Conservation (phyloP, 73 alveolate genomes). For the Durusdinium trenchii region DNA sequence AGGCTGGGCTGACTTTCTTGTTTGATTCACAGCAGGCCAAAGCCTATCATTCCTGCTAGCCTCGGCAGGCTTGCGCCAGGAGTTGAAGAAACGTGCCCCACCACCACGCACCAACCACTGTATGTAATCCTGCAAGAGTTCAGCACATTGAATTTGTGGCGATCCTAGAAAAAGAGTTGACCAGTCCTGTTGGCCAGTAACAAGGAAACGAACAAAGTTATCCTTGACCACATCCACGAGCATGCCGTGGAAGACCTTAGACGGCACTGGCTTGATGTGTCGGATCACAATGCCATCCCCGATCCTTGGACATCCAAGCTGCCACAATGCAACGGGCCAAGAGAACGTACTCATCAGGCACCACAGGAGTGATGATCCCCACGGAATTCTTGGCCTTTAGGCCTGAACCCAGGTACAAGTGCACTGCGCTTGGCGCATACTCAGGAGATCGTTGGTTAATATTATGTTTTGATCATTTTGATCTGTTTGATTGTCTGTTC, state of each 20-base stretch:
- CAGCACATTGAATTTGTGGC: not conserved
- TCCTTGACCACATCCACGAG: constrained; percentile 82
- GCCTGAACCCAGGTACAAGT: not conserved
- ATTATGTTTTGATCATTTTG: too few species aligned
- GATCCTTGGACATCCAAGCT: not conserved
- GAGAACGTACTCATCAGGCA: constrained; percentile 88
- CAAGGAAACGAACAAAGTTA: constrained; percentile 60
- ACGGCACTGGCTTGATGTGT: not conserved
- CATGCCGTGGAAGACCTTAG: constrained; percentile 85
- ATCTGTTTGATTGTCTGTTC: too few species aligned
- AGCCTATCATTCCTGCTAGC: not conserved
- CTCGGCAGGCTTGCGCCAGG: constrained; percentile 75
- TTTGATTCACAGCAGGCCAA: too few species aligned
- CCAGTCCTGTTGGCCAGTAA: constrained; percentile 70
- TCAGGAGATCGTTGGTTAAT: too few species aligned
- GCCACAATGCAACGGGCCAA: constrained; percentile 88
- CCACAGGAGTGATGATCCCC: constrained; percentile 66
- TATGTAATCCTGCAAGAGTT: constrained; percentile 18
- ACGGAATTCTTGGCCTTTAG: constrained; percentile 52
- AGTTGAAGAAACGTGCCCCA: constrained; percentile 73
- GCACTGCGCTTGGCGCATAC: not conserved
- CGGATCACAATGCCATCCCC: not conserved
- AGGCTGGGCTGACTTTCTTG: too few species aligned
- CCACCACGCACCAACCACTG: constrained; percentile 90
- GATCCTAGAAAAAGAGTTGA: not conserved